phyloP scores from a whole-genome alignment of 108 stramenopile species.

The Fragilaria crotonensis region DNA sequence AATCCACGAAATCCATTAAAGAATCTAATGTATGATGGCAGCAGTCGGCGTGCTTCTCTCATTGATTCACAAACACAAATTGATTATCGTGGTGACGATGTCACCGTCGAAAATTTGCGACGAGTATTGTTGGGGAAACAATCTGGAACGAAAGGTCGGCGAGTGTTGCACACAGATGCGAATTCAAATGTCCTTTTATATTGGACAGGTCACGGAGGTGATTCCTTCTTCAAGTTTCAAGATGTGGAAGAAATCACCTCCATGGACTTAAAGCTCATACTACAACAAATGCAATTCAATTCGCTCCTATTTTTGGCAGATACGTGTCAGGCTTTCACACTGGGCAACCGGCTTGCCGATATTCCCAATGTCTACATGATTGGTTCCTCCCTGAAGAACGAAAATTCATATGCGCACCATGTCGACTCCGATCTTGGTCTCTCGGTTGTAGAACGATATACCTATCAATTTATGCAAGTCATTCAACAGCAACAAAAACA shows the following conservation, averaged over 20 bases:
- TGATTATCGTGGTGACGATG: conserved; percentile 91
- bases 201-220: conserved; percentile 95
- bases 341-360: conserved; percentile 45
- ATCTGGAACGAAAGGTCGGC: conserved; percentile 9
- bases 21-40: conserved; percentile 49
- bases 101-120: conserved; percentile 88
- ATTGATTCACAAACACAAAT: conserved; percentile 64
- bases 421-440: conserved; percentile 46
- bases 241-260: conserved; percentile 90
- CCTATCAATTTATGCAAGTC: conserved; percentile 27
- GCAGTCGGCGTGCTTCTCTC: conserved; percentile 18
- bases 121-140: conserved; percentile 53
- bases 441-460: conserved; percentile 73
- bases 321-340: conserved; percentile 93
- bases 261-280: conserved; percentile 55
- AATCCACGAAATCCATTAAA: conserved; percentile 65
- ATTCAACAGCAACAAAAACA: neutral
- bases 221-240: conserved; percentile 96
- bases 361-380: conserved; percentile 66
- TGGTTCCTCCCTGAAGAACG: conserved; percentile 55
- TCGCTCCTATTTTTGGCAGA: conserved; percentile 82
- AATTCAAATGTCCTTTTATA: conserved; percentile 76
- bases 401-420: conserved; percentile 81
- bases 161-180: conserved; percentile 23
- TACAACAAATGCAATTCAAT: conserved; percentile 70